phyloP scores from a whole-genome alignment of 2,329 filamentous ascomycete species.

The Phaeoacremonium minimum region DNA sequence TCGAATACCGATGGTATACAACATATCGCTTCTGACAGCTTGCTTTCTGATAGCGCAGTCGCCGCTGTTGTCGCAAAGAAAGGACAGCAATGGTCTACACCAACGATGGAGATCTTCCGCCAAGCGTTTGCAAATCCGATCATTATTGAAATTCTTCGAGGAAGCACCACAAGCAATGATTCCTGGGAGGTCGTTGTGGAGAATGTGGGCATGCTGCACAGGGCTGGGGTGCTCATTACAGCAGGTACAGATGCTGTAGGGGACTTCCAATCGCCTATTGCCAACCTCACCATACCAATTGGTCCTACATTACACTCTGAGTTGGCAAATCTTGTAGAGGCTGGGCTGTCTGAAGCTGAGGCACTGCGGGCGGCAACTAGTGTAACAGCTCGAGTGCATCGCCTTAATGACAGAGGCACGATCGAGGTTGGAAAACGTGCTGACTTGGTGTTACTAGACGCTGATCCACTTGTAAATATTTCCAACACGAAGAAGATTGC shows the following conservation, averaged over 20 bases:
- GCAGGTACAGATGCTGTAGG: slow-evolving; percentile 24
- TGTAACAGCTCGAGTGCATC: slow-evolving; percentile 13
- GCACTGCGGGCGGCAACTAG: slow-evolving; percentile 14
- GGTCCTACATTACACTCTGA: slow-evolving; percentile 16
- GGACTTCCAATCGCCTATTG: background rate
- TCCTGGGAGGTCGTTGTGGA: slow-evolving; percentile 16
- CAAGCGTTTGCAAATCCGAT: background rate
- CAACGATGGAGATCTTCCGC: slow-evolving; percentile 3
- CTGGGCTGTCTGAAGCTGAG: slow-evolving; percentile 12
- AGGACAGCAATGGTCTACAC: background rate
- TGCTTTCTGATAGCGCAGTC: background rate
- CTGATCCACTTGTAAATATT: slow-evolving; percentile 21
- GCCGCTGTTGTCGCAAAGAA: background rate
- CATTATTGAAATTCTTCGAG: slow-evolving; percentile 17
- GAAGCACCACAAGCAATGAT: slow-evolving; percentile 1
- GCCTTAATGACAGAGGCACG: slow-evolving; percentile 17
- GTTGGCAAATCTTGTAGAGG: slow-evolving; percentile 14
- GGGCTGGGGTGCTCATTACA: slow-evolving; percentile 21
- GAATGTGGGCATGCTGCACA: slow-evolving; percentile 17
- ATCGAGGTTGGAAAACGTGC: slow-evolving; percentile 18
- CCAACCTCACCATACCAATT: slow-evolving; percentile 6
- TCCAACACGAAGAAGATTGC: slow-evolving; percentile 15
- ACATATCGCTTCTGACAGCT: slow-evolving; percentile 8
- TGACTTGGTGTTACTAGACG: slow-evolving; percentile 22
- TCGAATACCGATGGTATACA: slow-evolving; percentile 21